Conservation (phyloP, 2,329 filamentous ascomycete species). For the Ophiostoma sp. region DNA sequence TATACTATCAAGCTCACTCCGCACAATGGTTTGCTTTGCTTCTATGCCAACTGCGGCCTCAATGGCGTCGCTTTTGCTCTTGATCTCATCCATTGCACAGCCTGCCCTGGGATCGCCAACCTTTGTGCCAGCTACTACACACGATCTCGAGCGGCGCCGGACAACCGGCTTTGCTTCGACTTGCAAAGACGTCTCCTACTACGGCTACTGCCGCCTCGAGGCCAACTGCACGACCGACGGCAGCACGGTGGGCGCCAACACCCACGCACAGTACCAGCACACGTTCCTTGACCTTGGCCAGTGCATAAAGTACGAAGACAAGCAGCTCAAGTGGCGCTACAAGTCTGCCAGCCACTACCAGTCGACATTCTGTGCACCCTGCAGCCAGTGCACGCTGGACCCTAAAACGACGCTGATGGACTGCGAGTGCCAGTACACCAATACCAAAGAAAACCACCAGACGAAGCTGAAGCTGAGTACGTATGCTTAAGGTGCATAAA, state of each 20-base stretch:
- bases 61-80: background rate
- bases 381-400: slow-evolving; percentile 24
- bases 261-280: slow-evolving; percentile 17
- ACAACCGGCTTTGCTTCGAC: slow-evolving; percentile 19
- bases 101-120: background rate
- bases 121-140: background rate
- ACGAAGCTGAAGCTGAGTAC: background rate
- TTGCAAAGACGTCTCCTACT: slow-evolving; percentile 22
- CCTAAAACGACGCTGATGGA: background rate
- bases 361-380: slow-evolving; percentile 21
- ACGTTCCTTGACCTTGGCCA: slow-evolving; percentile 23
- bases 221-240: slow-evolving; percentile 23
- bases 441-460: background rate
- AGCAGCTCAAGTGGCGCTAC: slow-evolving; percentile 20
- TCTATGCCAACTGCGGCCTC: background rate
- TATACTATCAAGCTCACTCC: background rate
- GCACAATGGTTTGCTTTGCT: background rate
- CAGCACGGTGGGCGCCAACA: background rate
- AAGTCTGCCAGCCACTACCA: slow-evolving; percentile 19
- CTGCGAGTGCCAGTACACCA: slow-evolving; percentile 10
- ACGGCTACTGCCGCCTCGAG: slow-evolving; percentile 25
- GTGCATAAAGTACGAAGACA: slow-evolving; percentile 21
- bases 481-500: background rate
- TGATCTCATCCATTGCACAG: background rate
- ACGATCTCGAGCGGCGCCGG: background rate